phyloP scores from a whole-genome alignment of 169 alveolate species.

The Plasmodium sp. region DNA sequence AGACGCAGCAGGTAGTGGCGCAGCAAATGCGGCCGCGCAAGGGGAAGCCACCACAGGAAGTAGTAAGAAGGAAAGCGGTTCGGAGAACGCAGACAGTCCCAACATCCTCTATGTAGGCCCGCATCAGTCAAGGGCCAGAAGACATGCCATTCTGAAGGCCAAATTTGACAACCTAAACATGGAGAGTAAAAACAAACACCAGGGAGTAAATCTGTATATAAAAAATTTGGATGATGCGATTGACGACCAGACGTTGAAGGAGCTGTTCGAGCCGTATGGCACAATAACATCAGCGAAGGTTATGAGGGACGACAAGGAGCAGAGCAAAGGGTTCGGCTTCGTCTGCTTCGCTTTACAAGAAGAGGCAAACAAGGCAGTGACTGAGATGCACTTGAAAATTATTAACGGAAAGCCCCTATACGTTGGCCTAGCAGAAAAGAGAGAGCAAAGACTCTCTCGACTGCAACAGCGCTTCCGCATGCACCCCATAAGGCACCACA shows the following conservation, averaged over 20 bases:
- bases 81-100: constrained; percentile 22
- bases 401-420: constrained; percentile 92
- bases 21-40: neutral
- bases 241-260: constrained; percentile 90
- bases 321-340: constrained; percentile 97
- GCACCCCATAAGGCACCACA: constrained; percentile 84
- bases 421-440: constrained; percentile 94
- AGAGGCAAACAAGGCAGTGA: constrained; percentile 97
- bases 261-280: constrained; percentile 92
- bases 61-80: constrained; percentile 1
- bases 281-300: constrained; percentile 93
- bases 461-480: constrained; percentile 91
- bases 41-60: neutral
- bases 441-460: constrained; percentile 91
- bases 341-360: constrained; percentile 96
- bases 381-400: constrained; percentile 95
- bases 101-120: constrained; percentile 88
- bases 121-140: constrained; percentile 92
- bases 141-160: constrained; percentile 90
- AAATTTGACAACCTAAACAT: constrained; percentile 84
- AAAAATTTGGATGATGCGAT: constrained; percentile 93
- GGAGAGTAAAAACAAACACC: constrained; percentile 83
- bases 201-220: constrained; percentile 93
- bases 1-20: neutral
- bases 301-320: constrained; percentile 94